Evolutionary conservation across 2,329 filamentous ascomycete genomes (phyloP).

Genomic region (Penicillium sp.): DNA sequence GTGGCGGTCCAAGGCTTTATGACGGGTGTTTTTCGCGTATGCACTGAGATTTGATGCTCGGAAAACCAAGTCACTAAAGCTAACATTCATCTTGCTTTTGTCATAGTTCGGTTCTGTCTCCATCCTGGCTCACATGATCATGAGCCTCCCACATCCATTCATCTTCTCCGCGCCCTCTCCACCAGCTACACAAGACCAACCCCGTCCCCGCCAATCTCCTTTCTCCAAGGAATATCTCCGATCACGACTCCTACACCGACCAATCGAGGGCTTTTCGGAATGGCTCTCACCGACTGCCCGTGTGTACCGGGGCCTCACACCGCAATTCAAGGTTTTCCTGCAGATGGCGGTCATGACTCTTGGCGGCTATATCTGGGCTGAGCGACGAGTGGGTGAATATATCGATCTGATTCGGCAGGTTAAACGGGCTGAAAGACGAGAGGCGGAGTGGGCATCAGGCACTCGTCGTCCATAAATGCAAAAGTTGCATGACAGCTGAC

Average conservation of each 20-base stretch:
- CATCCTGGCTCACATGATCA: constrained; percentile 47
- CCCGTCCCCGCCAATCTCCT: constrained; percentile 22
- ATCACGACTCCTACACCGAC: constrained; percentile 37
- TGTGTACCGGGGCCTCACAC: constrained; percentile 49
- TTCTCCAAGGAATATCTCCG: constrained; percentile 34
- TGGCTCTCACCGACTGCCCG: constrained; percentile 46
- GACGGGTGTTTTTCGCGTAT: constrained; percentile 44
- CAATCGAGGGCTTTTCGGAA: constrained; percentile 50
- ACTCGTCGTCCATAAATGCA: not conserved
- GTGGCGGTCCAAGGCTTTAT: constrained; percentile 45
- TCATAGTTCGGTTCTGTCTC: constrained; percentile 47
- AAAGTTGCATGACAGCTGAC: not conserved
- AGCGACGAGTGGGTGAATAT: constrained; percentile 48
- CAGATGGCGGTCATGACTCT: constrained; percentile 50
- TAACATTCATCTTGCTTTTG: not conserved
- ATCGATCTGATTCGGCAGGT: constrained; percentile 43
- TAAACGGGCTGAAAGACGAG: constrained; percentile 42
- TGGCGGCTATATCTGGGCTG: constrained; percentile 51
- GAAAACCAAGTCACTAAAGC: no score
- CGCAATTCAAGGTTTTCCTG: constrained; percentile 52
- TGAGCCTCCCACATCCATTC: constrained; percentile 45
- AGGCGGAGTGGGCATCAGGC: constrained; percentile 26
- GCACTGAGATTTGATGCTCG: constrained; percentile 12
- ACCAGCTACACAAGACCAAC: constrained; percentile 22
- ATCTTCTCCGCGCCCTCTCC: constrained; percentile 37